phyloP scores from a whole-genome alignment of 176 grass and related monocot species.

The Areca catechu region DNA sequence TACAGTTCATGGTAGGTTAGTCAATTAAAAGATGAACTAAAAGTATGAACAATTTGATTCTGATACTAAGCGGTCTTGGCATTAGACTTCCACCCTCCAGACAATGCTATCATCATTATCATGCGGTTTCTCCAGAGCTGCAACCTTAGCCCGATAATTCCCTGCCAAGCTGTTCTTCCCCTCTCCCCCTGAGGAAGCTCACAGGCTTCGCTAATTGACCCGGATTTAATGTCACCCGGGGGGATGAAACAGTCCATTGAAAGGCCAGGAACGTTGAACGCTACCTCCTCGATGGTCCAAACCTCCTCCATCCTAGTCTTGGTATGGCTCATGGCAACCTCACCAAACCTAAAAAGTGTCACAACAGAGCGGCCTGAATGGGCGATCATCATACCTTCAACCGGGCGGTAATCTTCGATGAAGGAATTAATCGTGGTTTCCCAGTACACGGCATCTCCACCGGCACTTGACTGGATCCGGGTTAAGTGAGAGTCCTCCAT shows the following conservation, averaged over 20 bases:
- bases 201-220: conserved; percentile 11
- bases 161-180: conserved; percentile 2
- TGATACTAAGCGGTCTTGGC: neutral
- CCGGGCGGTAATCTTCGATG: conserved; percentile 8
- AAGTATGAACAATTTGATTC: conserved; percentile 10
- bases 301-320: conserved; percentile 21
- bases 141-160: conserved; percentile 13
- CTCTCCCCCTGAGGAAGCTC: conserved; percentile 13
- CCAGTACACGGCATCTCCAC: conserved; percentile 16
- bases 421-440: conserved; percentile 18
- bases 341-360: conserved; percentile 17
- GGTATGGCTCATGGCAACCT: conserved; percentile 16
- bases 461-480: conserved; percentile 5
- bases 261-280: conserved; percentile 16
- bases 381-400: conserved; percentile 20
- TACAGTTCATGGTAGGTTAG: conserved; percentile 12
- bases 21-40: neutral
- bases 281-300: conserved; percentile 19
- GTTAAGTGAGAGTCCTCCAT: conserved; percentile 20
- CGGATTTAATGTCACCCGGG: conserved; percentile 8
- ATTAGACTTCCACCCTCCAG: conserved; percentile 12
- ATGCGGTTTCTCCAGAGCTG: conserved; percentile 5
- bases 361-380: conserved; percentile 18
- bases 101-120: neutral
- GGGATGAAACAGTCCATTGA: conserved; percentile 22